Base-by-base conservation (phyloP, 1,284 basidiomycete genomes). In the Cutaneotrichosporon sp. region DNA sequence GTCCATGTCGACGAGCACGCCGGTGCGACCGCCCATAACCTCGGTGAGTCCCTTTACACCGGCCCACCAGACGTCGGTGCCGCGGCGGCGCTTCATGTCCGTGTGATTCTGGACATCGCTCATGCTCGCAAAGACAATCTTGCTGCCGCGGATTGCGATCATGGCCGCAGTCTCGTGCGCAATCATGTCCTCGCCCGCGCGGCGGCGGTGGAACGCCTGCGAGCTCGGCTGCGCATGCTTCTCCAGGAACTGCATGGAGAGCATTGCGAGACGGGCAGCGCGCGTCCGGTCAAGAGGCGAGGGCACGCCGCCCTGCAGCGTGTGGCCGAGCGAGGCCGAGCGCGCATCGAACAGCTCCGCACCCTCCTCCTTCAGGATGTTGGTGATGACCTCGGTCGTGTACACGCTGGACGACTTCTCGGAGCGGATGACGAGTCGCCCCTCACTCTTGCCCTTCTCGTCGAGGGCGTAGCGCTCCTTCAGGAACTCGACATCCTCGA, bases 191-290 rank as follows among this genome's bases (percentile, higher is more conserved):
- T 53, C 51, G 31, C 51, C 51, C 52, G 50, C 62, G 61, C 55
- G 32, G 55, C 53, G 34, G 26, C 68, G 67, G 58, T 60, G 62
- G 61, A 50, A 66, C 34, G 65, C 46, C 59, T 78, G 74, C 18
- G 76, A 71, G 67, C 77, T 69, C 32, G 76, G 77, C 16, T 69
- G 82, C 71, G 90, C 89, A 70, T 97, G 88, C 63, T 86, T 78
- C 81, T 98, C 96, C 69, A 99, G 85, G 86, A 97, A 98, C 58
- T 88, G 83, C 90, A 98, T 95, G 83, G 92, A 96, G 72, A 91
- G 90, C 67, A 97, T 84, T 9, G 95, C 89, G 49, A 98, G 85
- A 53, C 95, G 89, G 1, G 91, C 90, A 1, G 93, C 96, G 21
- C 93, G 89, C 0, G 90, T 88, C 64, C 96, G 90, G 82, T 99